Conservation (phyloP, 352 stramenopile species). For the Phytophthora sp. region DNA sequence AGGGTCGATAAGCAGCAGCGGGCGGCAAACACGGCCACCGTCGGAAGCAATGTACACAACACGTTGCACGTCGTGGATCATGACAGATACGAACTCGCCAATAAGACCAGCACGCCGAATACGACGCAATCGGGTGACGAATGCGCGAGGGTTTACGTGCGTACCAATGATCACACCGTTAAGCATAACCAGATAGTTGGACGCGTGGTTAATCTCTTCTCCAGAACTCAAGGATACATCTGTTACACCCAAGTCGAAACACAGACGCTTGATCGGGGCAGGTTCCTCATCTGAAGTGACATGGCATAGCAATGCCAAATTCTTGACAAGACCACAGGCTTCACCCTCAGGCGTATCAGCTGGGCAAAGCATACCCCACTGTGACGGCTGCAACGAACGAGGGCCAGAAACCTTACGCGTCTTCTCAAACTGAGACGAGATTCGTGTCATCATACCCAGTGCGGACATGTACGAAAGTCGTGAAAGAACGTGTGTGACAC, state of each 20-base stretch:
- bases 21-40: slow-evolving; percentile 97
- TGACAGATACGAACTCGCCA: slow-evolving; percentile 98
- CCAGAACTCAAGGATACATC: slow-evolving; percentile 95
- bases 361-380: slow-evolving; percentile 99
- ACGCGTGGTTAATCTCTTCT: slow-evolving; percentile 96
- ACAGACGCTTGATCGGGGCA: slow-evolving; percentile 94
- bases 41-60: slow-evolving; percentile 99
- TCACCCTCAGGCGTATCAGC: slow-evolving; percentile 99
- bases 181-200: slow-evolving; percentile 97
- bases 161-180: slow-evolving; percentile 99
- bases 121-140: slow-evolving; percentile 88
- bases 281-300: slow-evolving; percentile 94
- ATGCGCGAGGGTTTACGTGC: slow-evolving; percentile 91
- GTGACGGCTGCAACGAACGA: slow-evolving; percentile 96
- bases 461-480: slow-evolving; percentile 98
- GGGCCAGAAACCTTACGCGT: slow-evolving; percentile 98
- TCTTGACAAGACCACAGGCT: slow-evolving; percentile 99
- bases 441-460: slow-evolving; percentile 99
- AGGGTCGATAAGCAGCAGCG: slow-evolving; percentile 94
- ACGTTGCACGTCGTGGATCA: slow-evolving; percentile 97
- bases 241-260: slow-evolving; percentile 97
- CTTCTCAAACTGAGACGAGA: slow-evolving; percentile 99
- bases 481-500: slow-evolving; percentile 97
- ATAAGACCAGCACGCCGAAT: slow-evolving; percentile 88
- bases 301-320: slow-evolving; percentile 98